Base-by-base conservation (phyloP, 805 yeast species). In the Starmerella scarabaei region DNA sequence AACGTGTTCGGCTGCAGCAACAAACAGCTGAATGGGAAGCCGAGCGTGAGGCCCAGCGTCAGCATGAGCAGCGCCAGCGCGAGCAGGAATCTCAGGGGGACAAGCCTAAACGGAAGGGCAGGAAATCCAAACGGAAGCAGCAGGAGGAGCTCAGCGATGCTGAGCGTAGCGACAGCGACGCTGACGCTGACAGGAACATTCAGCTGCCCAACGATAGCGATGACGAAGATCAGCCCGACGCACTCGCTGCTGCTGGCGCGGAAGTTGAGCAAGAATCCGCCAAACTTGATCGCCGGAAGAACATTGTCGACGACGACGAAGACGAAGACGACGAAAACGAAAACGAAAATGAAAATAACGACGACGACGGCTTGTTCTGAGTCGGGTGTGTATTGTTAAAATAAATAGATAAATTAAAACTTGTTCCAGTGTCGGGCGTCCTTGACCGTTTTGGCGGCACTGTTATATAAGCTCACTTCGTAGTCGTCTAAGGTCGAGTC, bases 401-500 rank as follows among this genome's bases (percentile, higher is more conserved):
- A 3, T 27, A 19, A 11, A n/a, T 30, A 20, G 21, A 32, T 21
- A 16, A n/a, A 4, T 35, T 20, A 34, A 3, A 23, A 30, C 11
- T 37, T 23, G 41, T 64, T 42, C 75, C 76, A 72, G 31, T 49
- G 57, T 44, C 60, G 65, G 42, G 63, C 52, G 26, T 67, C 67
- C 40, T 63, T 65, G 41, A 63, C 63, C 9, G 52, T 44, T 17
- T 40, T 47, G 23, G 54, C 50, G 8, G 53, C 44, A 2, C 43
- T 36, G 30, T 48, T 42, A 41, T 51, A 58, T 26, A 57, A 33
- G 41, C 43, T 38, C 17, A 37, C 38, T 38, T 53, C 55, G 38
- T 47, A 49, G 31, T 41, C 54, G 32, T 52, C 56, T 50, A 85
- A 80, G 40, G 67, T 62, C 45, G 63, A 61, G 43, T 71, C 62